These are phyloP conservation scores for Lenwebbia sp. DNA, from an alignment of 345 rosid genomes.

Conservation along the genomic window DNA sequence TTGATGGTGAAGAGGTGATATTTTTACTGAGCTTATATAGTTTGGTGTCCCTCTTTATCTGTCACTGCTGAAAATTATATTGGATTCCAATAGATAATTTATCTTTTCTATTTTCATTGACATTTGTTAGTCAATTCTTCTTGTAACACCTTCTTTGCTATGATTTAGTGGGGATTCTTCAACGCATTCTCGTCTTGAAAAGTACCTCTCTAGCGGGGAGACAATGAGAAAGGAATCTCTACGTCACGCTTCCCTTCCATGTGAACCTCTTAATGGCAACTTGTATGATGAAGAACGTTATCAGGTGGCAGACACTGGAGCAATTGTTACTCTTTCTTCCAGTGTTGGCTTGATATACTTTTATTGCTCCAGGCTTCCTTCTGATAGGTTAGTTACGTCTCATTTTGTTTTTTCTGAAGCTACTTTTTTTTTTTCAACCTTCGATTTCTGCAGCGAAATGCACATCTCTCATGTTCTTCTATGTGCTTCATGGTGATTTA, in stretches of 20 bases:
- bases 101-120: background rate
- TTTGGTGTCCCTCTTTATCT: background rate
- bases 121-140: background rate
- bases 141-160: background rate
- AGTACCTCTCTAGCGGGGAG: slow-evolving; percentile 52
- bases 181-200: slow-evolving; percentile 37
- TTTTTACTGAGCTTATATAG: background rate
- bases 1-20: slow-evolving; percentile 63
- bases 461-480: background rate
- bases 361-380: slow-evolving; percentile 87
- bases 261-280: slow-evolving; percentile 32
- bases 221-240: slow-evolving; percentile 68
- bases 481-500: background rate
- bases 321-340: slow-evolving; percentile 45
- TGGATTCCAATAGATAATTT: background rate
- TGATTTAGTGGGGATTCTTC: slow-evolving; percentile 39
- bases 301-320: slow-evolving; percentile 51
- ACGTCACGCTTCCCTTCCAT: slow-evolving; percentile 42
- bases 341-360: slow-evolving; percentile 55
- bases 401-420: background rate
- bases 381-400: slow-evolving; percentile 53
- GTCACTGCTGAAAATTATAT: background rate
- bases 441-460: background rate
- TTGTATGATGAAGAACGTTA: slow-evolving; percentile 20
- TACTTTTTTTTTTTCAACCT: background rate